phyloP scores from a whole-genome alignment of 78 protist species.

The Pigoraptor vietnamica region DNA sequence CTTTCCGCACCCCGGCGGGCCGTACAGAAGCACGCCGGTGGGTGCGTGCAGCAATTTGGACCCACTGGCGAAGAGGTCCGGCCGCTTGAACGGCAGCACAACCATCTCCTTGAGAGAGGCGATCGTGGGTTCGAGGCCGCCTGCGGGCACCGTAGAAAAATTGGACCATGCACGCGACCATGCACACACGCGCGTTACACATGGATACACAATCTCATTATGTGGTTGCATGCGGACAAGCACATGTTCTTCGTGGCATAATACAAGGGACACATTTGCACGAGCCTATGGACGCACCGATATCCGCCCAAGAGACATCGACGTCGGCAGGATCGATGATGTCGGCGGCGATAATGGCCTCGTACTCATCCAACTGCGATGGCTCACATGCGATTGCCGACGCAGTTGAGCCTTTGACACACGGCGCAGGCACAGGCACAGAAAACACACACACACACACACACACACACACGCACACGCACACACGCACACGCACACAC shows the following conservation, averaged over 20 bases:
- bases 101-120: not conserved
- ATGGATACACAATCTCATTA: not conserved
- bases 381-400: too few species aligned
- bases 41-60: not conserved
- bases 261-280: too few species aligned
- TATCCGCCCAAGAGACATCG: not conserved
- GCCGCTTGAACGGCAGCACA: not conserved
- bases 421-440: too few species aligned
- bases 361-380: not conserved
- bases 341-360: not conserved
- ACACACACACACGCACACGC: too few species aligned
- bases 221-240: too few species aligned
- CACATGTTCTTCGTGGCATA: too few species aligned
- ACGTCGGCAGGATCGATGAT: not conserved
- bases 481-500: too few species aligned
- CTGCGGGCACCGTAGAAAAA: not conserved
- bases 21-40: conserved; percentile 61
- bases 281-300: too few species aligned
- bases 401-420: too few species aligned
- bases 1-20: conserved; percentile 99
- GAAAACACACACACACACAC: too few species aligned
- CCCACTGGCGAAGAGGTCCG: not conserved
- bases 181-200: not conserved
- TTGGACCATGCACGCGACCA: not conserved
- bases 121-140: not conserved